Conservation (phyloP, 306 rosid genomes). For the Glycine latifolia region DNA sequence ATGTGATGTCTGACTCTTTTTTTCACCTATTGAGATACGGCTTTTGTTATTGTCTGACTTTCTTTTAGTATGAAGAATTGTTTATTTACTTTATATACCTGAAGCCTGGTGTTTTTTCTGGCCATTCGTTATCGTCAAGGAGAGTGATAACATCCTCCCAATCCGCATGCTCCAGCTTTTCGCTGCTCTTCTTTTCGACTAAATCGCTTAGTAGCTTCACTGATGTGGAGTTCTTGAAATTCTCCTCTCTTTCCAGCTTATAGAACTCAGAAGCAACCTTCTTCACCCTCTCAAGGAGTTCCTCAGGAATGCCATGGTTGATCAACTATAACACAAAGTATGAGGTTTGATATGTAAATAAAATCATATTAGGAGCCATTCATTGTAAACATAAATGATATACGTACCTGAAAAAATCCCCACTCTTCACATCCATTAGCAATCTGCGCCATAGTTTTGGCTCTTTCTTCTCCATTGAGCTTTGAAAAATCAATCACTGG, state of each 20-base stretch:
- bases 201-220: constrained; percentile 63
- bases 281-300: constrained; percentile 94
- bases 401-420: constrained; percentile 96
- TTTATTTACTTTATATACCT: constrained; percentile 59
- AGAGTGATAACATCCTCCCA: constrained; percentile 97
- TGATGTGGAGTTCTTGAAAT: constrained; percentile 67
- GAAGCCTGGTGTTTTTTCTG: constrained; percentile 73
- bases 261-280: constrained; percentile 69
- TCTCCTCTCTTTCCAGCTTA: constrained; percentile 81
- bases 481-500: constrained; percentile 98
- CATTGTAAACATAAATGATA: background rate
- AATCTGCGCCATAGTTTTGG: constrained; percentile 77
- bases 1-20: background rate
- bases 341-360: constrained; percentile 30
- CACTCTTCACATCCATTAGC: constrained; percentile 96
- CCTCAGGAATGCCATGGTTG: constrained; percentile 93
- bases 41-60: constrained; percentile 18
- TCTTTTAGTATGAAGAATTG: background rate
- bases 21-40: background rate
- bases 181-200: constrained; percentile 55
- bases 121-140: constrained; percentile 81
- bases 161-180: constrained; percentile 70
- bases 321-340: constrained; percentile 64
- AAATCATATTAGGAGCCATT: background rate
- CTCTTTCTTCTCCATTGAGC: constrained; percentile 81